Evolutionary conservation across 1,139 yeast species (phyloP), one percentile per base, ranked within the genome.

Genomic region (Scheffersomyces illinoinensis): DNA sequence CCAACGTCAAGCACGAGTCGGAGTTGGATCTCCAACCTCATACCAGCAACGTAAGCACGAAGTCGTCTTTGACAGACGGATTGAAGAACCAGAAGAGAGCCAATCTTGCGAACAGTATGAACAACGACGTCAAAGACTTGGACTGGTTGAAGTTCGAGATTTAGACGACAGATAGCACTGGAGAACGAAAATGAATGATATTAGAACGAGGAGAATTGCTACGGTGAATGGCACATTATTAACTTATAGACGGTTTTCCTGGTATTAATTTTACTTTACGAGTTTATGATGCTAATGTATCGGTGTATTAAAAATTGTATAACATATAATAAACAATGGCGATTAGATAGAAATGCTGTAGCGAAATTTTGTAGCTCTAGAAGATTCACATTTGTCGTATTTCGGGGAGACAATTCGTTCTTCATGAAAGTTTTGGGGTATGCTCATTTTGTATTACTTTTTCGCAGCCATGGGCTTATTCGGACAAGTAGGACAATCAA

Each of bases 71-170:
- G 53, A 74, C 76, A 14, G 67, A 67, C 50, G 77, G 77, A 6
- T 71, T 73, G 56, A 68, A 69, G 58, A 64, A 68, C 19, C 72
- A 62, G 52, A 56, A 48, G 43, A 51, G 26, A 48, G 24, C 23
- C 46, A 24, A 24, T 52, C 23, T 24, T 39, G 33, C 52, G 20
- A 58, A 54, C 51, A 55, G 58, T 56, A 60, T 49, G 50, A 61
- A 60, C 49, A 61, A 64, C 51, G 71, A 65, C 17, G 58, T 63
- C 26, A 66, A 71, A 55, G 84, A 80, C 63, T 72, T 81, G 57
- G 84, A 80, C 60, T 81, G 85, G 85, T 72, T 81, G 60, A 80
- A 79, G 64, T 81, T 81, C 66, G 84, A 79, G 59, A 71, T 80
- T 20, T 78, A 69, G 59, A 20, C n/a, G 18, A 20, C 7, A 33